A percentile compares a stretch with the other conserved stretches of the same genome.
phyloP scores from a whole-genome alignment of 2,329 filamentous ascomycete genomes.

The Talaromyces rugulosus region DNA sequence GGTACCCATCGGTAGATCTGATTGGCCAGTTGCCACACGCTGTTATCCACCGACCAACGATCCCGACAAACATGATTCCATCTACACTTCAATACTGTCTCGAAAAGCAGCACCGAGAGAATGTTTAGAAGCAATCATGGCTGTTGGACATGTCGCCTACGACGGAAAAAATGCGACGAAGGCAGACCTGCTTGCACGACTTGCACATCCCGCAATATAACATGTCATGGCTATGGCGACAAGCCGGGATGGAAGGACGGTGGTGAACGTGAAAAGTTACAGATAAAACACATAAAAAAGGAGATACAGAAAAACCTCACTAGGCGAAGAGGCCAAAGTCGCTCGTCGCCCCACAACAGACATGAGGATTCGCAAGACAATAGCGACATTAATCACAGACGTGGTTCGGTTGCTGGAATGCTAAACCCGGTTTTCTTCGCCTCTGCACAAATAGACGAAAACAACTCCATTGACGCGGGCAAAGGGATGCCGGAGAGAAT shows the following conservation, averaged over 20 bases:
- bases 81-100: neutral
- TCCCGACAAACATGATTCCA: neutral
- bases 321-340: neutral
- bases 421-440: neutral
- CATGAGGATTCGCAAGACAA: neutral
- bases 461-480: neutral
- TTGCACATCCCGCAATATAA: conserved; percentile 38
- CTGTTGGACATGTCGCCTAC: conserved; percentile 64
- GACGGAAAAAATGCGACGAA: conserved; percentile 68
- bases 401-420: neutral
- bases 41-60: neutral
- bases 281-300: neutral
- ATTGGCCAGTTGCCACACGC: neutral
- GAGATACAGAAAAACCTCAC: neutral
- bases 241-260: conserved; percentile 8
- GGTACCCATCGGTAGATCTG: neutral
- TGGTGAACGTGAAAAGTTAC: neutral
- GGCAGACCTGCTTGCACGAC: conserved; percentile 59
- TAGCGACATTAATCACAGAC: neutral
- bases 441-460: neutral
- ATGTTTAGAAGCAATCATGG: conserved; percentile 29
- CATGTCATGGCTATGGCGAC: conserved; percentile 9
- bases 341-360: neutral
- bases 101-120: neutral
- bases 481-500: neutral